Base-by-base conservation (phyloP, 257 asterid genomes). In the Solanum chilense region DNA sequence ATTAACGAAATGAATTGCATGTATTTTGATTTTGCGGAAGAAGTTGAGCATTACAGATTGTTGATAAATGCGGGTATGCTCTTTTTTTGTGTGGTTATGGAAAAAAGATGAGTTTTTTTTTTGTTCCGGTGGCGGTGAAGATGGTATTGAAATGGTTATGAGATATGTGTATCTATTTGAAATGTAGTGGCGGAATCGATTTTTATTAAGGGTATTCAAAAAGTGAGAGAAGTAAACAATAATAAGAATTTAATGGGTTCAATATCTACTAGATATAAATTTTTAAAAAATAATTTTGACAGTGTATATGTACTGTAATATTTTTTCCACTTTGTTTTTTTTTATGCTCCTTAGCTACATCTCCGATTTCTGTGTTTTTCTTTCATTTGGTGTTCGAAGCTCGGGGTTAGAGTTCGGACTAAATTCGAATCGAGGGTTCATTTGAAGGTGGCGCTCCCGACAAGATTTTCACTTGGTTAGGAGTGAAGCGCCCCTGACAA, bases 331-430 rank as follows among this genome's bases (percentile, higher is more conserved):
- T 52, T 52, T 52, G 11, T 3, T 16, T 16, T 56, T 52, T 56
- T 18, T 56, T 6, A 56, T 56, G 64, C 64, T 56, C 64, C 64
- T 56, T 16, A 52, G 62, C 42, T 70, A 11, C 31, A 62, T 64
- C n/a, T 11, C 25, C 31, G 10, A 62, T 62, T 62, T 62, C 8
- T 12, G 16, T n/a, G 6, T 35, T 35, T 33, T 33, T 33, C 4
- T 33, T 33, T 33, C 5, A 3, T 33, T 33, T 4, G 35, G 1
- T 3, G 35, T 33, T 33, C 0, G 35, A 33, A 37, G 39, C n/a
- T 0, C 7, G 7, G 1, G 0, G 0, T 5, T 35, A 1, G 7
- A 5, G 39, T 0, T 35, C 39, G 1, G 7, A 37, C 7, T 37
- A 37, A 37, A 5, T 37, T 6, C 39, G 39, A 6, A 5, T 37